Evolutionary conservation across 1,284 basidiomycete species (phyloP).

Genomic region (Somion occarium): DNA sequence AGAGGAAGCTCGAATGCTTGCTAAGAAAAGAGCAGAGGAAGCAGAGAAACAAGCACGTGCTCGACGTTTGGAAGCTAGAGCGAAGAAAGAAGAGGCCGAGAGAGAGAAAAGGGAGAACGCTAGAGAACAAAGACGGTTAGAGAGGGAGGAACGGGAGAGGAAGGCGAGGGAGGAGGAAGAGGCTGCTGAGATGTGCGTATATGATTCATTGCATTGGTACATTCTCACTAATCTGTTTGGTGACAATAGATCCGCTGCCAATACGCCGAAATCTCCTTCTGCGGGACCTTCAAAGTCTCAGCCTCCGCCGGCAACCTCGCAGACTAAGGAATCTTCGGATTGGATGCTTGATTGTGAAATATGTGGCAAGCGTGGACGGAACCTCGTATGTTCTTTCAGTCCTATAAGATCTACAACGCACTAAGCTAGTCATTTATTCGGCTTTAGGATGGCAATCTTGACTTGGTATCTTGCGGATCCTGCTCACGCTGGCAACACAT

Average conservation of each 20-base stretch:
- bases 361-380: conserved; percentile 64
- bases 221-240: too few species aligned
- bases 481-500: conserved; percentile 86
- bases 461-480: conserved; percentile 74
- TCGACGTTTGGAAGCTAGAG: conserved; percentile 57
- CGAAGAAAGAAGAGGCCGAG: conserved; percentile 60
- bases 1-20: conserved; percentile 57
- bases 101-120: conserved; percentile 52
- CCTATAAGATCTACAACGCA: conserved; percentile 2
- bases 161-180: conserved; percentile 20
- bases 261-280: not conserved
- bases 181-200: conserved; percentile 19
- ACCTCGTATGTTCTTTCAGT: conserved; percentile 45
- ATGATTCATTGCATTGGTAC: too few species aligned
- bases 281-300: not conserved
- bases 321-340: conserved; percentile 40
- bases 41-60: conserved; percentile 60
- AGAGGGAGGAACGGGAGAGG: conserved; percentile 44
- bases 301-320: conserved; percentile 15
- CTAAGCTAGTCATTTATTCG: conserved; percentile 10
- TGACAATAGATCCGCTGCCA: not conserved
- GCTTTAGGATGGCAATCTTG: conserved; percentile 66
- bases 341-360: conserved; percentile 87
- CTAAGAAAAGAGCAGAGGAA: conserved; percentile 54
- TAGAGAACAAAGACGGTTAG: conserved; percentile 46